Base-by-base conservation (phyloP, 2,329 filamentous ascomycete genomes). In the Tetracladium maxilliforme region DNA sequence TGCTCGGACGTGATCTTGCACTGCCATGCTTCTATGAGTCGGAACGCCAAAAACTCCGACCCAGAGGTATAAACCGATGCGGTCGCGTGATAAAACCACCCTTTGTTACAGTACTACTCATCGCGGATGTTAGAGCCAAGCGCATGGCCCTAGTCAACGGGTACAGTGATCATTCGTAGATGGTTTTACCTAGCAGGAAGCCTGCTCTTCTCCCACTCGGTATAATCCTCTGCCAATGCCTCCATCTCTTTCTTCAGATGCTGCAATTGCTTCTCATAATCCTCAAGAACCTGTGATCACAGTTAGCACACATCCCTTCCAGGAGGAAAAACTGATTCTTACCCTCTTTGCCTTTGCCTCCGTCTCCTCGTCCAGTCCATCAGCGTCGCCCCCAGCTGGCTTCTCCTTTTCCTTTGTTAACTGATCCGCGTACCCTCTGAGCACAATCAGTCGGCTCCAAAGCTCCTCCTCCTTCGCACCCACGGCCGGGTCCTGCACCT, bases 381-480 rank as follows among this genome's bases (percentile, higher is more conserved):
- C 64, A 10, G 58, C 55, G 19, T 66, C 60, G 26, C 61, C 54
- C 14, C 59, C 52, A 3, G 70, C 67, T 27, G 74, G 58, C 51
- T 71, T 74, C 44, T 76, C 78, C 30, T 82, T 62, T 54, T 90
- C 80, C 38, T 68, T 70, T 42, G 76, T 75, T 37, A 92, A 50
- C 39, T 71, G 65, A 36, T 75, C 69, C 13, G 78, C 75, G 35
- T 82, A 70, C 32, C 79, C 77, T 34, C 78, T 61, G 23, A 90
- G 56, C 19, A 76, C 67, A 24, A 84, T 75, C 53, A 90, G 67
- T 22, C 81, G 61, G 35, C 80, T 83, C 81, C 81, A 90, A 22
- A 90, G 70, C 55, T 90, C 81, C 49, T 90, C 82, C 43, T 82
- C 75, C 36, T 79, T 60, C 4, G 79, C 80, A 19, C 68, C 67